Base-by-base conservation (phyloP, 192 early-diverging fungal genomes). In the Coemansia interrupta region DNA sequence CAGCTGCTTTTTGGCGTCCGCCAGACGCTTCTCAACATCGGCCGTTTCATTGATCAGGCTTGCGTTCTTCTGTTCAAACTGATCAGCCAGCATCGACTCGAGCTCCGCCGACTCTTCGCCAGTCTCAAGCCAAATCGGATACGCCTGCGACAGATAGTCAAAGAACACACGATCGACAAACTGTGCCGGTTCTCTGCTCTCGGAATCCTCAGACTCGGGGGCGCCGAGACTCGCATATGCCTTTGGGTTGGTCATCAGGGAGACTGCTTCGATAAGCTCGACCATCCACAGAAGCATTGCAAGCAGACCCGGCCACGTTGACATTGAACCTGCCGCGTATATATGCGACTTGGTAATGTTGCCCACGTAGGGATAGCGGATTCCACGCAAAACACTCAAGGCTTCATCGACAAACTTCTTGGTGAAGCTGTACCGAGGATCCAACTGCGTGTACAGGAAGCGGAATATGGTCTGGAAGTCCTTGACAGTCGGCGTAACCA, bases 271-370 rank as follows among this genome's bases (percentile, higher is more conserved):
- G 38, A 72, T 73, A 18, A 89, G 67, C 63, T 90, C 88, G 2
- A 91, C 85, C 70, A 92, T 76, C 90, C 90, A 92, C 23, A 83
- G 69, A 40, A 92, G 66, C 78, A 84, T 84, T 0, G 83, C 90
- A 47, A 90, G 66, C 11, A 87, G 74, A 0, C 76, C 73, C 9
- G 86, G 87, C 87, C 86, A 80, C 1, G 72, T 81, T n/a, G 89
- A 85, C 68, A 85, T 72, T 6, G 83, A 82, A 7, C 85, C 89
- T 12, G 86, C 83, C 14, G 87, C 84, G 49, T 73, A 60, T 19
- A 91, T 76, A 28, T 88, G 82, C 46, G 86, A 88, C 71, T 88
- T 89, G 57, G 72, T 86, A 49, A 91, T 87, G 60, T 80, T 81
- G 23, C 62, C 50, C 32, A 72, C 68, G 47, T 70, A 69, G 10